Evolutionary conservation across 2,329 filamentous ascomycete genomes (phyloP).

Genomic region (Onygenales sp.): DNA sequence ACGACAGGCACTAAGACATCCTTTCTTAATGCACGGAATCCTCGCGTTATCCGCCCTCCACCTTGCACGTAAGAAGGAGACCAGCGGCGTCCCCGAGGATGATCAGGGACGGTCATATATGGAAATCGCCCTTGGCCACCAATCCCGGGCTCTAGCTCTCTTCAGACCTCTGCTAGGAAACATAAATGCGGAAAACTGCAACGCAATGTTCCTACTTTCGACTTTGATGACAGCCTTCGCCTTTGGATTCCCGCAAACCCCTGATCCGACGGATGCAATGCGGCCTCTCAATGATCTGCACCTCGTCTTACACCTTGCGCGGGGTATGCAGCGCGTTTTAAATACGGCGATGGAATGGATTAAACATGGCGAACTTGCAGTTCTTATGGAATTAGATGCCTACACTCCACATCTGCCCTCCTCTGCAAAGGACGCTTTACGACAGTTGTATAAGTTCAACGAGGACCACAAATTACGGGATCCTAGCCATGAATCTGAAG

Average conservation of each 20-base stretch:
- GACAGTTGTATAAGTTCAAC: constrained; percentile 19
- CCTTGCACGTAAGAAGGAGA: constrained; percentile 14
- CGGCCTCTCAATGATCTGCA: constrained; percentile 22
- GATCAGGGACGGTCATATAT: constrained; percentile 11
- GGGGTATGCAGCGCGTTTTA: constrained; percentile 22
- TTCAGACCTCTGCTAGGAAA: constrained; percentile 16
- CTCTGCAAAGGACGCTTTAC: constrained; percentile 22
- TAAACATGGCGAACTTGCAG: constrained; percentile 16
- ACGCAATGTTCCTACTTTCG: constrained; percentile 27
- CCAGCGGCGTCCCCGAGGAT: constrained; percentile 8
- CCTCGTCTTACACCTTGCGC: constrained; percentile 20
- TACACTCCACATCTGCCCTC: constrained; percentile 21
- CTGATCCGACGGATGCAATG: constrained; percentile 4
- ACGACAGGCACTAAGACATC: constrained; percentile 20
- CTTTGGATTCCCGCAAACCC: constrained; percentile 21
- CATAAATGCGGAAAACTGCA: constrained; percentile 20
- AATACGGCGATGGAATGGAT: constrained; percentile 17
- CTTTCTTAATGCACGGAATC: constrained; percentile 25
- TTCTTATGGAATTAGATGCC: constrained; percentile 16
- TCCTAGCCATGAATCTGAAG: constrained; percentile 17
- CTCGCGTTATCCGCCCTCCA: constrained; percentile 26
- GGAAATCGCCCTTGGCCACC: constrained; percentile 20
- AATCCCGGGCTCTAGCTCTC: constrained; percentile 16
- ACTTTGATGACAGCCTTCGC: constrained; percentile 25
- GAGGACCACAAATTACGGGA: constrained; percentile 13